Conservation (phyloP, 139 green algal genomes). For the Picochlorum costavermella region DNA sequence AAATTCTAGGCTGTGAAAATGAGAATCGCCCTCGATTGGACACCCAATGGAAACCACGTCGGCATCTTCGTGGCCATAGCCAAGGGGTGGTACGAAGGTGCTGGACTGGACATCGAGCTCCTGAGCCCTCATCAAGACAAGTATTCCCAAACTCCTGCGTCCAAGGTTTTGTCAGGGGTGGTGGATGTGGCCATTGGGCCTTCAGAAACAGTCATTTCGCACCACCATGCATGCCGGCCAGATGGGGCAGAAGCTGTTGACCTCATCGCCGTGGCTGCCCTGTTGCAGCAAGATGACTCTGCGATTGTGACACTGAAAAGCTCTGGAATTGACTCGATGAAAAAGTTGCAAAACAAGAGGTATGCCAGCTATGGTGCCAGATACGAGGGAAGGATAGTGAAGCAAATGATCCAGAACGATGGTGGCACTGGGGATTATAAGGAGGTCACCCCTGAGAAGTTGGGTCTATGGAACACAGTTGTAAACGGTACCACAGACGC, state of each 20-base stretch:
- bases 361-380: conserved; percentile 70
- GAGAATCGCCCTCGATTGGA: conserved; percentile 71
- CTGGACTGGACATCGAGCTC: conserved; percentile 43
- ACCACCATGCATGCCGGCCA: conserved; percentile 30
- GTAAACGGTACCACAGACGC: conserved; percentile 57
- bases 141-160: conserved; percentile 58
- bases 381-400: conserved; percentile 81
- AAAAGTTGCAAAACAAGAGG: conserved; percentile 64
- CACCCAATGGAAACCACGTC: conserved; percentile 51
- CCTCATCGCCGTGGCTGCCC: conserved; percentile 40
- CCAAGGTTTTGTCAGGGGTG: conserved; percentile 19
- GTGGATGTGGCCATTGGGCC: conserved; percentile 46
- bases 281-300: conserved; percentile 51
- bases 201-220: conserved; percentile 38
- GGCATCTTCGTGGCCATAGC: conserved; percentile 10
- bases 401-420: conserved; percentile 68
- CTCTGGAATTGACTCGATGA: conserved; percentile 36
- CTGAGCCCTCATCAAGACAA: conserved; percentile 42
- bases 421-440: conserved; percentile 67
- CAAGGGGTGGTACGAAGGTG: conserved; percentile 27
- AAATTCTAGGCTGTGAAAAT: conserved; percentile 10
- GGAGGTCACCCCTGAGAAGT: conserved; percentile 61
- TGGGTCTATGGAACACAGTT: conserved; percentile 77
- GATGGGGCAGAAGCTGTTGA: not conserved
- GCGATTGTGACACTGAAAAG: conserved; percentile 67